These are phyloP conservation scores for Yamadazyma songkhlaensis DNA, from an alignment of 1,139 yeast genomes.

Conservation along the genomic window DNA sequence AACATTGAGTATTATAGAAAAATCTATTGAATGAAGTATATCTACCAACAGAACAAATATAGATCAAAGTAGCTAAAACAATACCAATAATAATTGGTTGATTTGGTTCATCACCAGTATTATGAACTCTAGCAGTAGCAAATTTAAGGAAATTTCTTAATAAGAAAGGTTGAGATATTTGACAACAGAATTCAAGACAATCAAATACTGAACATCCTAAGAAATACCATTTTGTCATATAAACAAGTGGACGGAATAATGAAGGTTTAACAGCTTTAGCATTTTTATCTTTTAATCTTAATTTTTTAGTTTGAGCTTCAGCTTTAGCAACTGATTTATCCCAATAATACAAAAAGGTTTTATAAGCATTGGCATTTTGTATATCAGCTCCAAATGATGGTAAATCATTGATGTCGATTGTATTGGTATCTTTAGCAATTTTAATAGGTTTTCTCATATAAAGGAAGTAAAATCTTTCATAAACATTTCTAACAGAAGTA, in stretches of 20 bases:
- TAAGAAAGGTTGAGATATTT: conserved; percentile 29
- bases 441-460: conserved; percentile 23
- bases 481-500: conserved; percentile 21
- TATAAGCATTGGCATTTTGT: conserved; percentile 20
- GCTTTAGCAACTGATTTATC: conserved; percentile 18
- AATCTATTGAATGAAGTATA: conserved; percentile 26
- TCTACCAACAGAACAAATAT: conserved; percentile 22
- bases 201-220: conserved; percentile 16
- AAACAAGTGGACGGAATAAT: conserved; percentile 9
- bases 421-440: conserved; percentile 19
- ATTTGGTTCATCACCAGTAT: conserved; percentile 5
- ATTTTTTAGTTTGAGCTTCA: conserved; percentile 10
- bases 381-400: conserved; percentile 23
- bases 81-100: conserved; percentile 32
- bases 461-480: conserved; percentile 20
- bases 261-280: conserved; percentile 23
- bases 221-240: conserved; percentile 7
- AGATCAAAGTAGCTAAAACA: conserved; percentile 27
- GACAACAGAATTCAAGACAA: conserved; percentile 19
- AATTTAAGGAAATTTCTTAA: conserved; percentile 30
- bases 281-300: conserved; percentile 8
- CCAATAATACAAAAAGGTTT: conserved; percentile 22
- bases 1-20: conserved; percentile 17
- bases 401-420: conserved; percentile 20
- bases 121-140: conserved; percentile 15